Evolutionary conservation across 345 rosid genomes (phyloP).

Genomic region (Noccaea caerulescens): DNA sequence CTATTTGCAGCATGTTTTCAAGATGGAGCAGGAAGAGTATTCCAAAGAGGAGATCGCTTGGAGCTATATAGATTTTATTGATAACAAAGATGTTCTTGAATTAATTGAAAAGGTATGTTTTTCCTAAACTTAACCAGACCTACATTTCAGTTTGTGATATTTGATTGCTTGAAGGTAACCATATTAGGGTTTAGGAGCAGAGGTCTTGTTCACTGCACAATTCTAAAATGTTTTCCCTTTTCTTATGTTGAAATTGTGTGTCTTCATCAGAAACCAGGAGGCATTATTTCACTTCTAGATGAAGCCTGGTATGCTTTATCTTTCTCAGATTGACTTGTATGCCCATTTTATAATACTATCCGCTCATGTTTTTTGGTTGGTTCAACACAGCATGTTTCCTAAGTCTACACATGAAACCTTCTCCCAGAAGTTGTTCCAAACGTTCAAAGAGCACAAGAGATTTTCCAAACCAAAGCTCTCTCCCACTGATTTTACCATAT

Average conservation of each 20-base stretch:
- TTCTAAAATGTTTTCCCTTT: constrained; percentile 23
- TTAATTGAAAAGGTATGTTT: constrained; percentile 73
- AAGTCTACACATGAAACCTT: constrained; percentile 90
- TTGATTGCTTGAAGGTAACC: constrained; percentile 11
- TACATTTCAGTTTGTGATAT: constrained; percentile 31
- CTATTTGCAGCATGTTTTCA: constrained; percentile 80
- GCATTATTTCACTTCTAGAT: constrained; percentile 87
- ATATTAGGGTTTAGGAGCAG: constrained; percentile 17
- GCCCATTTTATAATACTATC: constrained; percentile 42
- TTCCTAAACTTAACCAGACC: constrained; percentile 6
- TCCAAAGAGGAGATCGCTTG: constrained; percentile 82
- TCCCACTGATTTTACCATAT: constrained; percentile 80
- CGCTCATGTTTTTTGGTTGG: constrained; percentile 34
- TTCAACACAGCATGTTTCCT: constrained; percentile 84
- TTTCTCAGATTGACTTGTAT: constrained; percentile 36
- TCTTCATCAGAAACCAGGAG: constrained; percentile 83
- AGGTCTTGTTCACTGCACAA: constrained; percentile 18
- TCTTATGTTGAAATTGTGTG: constrained; percentile 31
- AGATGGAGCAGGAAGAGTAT: constrained; percentile 96
- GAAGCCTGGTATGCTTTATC: constrained; percentile 80
- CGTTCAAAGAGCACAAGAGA: constrained; percentile 70
- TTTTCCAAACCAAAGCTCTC: constrained; percentile 96
- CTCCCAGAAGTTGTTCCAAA: constrained; percentile 91
- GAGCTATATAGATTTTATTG: constrained; percentile 93
- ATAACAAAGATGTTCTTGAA: constrained; percentile 88